phyloP scores from a whole-genome alignment of 495 filamentous ascomycete genomes.

The Penicillium samsonianum region DNA sequence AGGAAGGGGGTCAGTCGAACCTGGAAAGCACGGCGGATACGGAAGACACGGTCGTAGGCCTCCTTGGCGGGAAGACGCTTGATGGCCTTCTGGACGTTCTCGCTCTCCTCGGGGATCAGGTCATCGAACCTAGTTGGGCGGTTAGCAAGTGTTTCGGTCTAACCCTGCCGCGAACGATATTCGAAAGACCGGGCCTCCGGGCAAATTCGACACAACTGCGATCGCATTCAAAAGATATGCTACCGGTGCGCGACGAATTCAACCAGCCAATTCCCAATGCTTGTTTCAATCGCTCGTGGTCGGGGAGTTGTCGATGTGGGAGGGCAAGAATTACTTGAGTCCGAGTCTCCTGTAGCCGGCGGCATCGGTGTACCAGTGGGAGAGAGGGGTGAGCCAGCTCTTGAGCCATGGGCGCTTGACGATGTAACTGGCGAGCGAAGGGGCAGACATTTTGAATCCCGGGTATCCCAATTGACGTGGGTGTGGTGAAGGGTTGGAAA shows the following conservation, averaged over 20 bases:
- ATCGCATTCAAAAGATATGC: slow-evolving; percentile 8
- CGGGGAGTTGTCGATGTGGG: slow-evolving; percentile 15
- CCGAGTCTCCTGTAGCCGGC: slow-evolving; percentile 93
- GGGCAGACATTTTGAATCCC: slow-evolving; percentile 66
- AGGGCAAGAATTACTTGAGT: slow-evolving; percentile 64
- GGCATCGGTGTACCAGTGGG: slow-evolving; percentile 80
- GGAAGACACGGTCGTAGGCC: slow-evolving; percentile 94
- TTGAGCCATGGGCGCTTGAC: slow-evolving; percentile 80
- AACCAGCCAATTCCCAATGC: slow-evolving; percentile 2
- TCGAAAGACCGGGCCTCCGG: slow-evolving; percentile 24
- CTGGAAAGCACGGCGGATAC: slow-evolving; percentile 93
- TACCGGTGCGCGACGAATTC: neutral
- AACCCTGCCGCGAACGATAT: slow-evolving; percentile 18
- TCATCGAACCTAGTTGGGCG: slow-evolving; percentile 73
- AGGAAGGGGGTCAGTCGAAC: slow-evolving; percentile 43
- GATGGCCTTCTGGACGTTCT: slow-evolving; percentile 79
- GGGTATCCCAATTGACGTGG: slow-evolving; percentile 39
- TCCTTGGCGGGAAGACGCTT: slow-evolving; percentile 88
- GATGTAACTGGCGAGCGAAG: slow-evolving; percentile 70
- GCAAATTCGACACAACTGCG: slow-evolving; percentile 18
- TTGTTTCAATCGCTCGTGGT: slow-evolving; percentile 18
- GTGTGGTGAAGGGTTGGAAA: slow-evolving; percentile 30
- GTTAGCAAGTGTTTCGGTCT: slow-evolving; percentile 20
- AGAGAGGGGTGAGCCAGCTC: slow-evolving; percentile 72
- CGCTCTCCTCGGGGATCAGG: slow-evolving; percentile 86